Conservation (phyloP, 352 stramenopile genomes). For the Pythium phragmiticola region DNA sequence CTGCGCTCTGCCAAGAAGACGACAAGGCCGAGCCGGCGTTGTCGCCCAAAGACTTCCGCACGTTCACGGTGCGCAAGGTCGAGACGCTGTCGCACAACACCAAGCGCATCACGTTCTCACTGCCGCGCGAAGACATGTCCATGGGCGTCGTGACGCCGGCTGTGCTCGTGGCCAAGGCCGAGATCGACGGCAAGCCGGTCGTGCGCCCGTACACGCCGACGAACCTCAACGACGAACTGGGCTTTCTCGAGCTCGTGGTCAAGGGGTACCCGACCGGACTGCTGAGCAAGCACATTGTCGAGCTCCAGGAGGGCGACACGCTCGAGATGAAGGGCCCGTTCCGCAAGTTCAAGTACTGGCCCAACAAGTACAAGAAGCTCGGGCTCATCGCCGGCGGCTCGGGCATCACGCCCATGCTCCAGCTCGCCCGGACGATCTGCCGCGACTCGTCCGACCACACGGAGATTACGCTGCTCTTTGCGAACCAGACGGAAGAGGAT, state of each 20-base stretch:
- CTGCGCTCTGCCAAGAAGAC: slow-evolving; percentile 24
- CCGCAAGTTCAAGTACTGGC: slow-evolving; percentile 80
- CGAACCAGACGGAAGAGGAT: slow-evolving; percentile 82
- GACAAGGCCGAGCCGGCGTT: slow-evolving; percentile 44
- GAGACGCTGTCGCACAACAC: slow-evolving; percentile 76
- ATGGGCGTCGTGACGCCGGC: slow-evolving; percentile 66
- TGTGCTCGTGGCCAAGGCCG: slow-evolving; percentile 59
- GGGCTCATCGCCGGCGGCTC: slow-evolving; percentile 89
- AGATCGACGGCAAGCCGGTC: slow-evolving; percentile 73
- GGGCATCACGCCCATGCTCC: slow-evolving; percentile 65
- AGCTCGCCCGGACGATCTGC: slow-evolving; percentile 64
- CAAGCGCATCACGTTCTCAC: slow-evolving; percentile 72
- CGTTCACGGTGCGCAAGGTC: slow-evolving; percentile 73
- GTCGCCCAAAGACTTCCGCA: slow-evolving; percentile 59
- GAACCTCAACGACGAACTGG: slow-evolving; percentile 82
- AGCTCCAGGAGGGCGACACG: slow-evolving; percentile 79
- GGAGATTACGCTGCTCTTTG: slow-evolving; percentile 12
- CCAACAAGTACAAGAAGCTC: slow-evolving; percentile 90
- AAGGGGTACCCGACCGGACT: slow-evolving; percentile 87
- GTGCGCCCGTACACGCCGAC: slow-evolving; percentile 88
- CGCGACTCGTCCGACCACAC: slow-evolving; percentile 64
- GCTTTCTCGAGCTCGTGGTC: slow-evolving; percentile 86
- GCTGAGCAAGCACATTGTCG: slow-evolving; percentile 86
- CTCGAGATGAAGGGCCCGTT: slow-evolving; percentile 92
- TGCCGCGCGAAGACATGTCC: slow-evolving; percentile 53